Base-by-base conservation (phyloP, 1,284 basidiomycete genomes). In the Cryptococcus sp. region DNA sequence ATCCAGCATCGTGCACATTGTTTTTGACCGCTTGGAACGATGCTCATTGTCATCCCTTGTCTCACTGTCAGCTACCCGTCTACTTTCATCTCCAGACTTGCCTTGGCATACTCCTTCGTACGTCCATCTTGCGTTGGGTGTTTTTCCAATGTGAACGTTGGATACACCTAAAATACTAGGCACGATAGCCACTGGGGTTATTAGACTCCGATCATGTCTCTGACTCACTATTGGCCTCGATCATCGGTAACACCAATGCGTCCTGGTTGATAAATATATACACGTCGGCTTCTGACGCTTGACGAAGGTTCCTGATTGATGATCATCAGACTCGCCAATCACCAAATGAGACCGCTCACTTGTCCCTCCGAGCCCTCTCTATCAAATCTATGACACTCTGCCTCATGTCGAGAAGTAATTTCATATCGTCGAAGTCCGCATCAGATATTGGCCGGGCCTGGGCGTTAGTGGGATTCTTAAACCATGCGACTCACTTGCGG, bases 1-100 rank as follows among this genome's bases (percentile, higher is more conserved):
- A 83, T 84, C 88, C 89, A 90, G 71, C 89, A 92, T 14, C 89
- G 80, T 3, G 87, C 86, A 69, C 89, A 90, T 68, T 90, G 89
- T 11, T 77, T 65, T 37, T 73, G 61, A 5, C 67, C 70, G 1
- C 87, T 81, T 4, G 86, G 84, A 5, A 80, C 76, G 5, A 88
- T 56, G 4, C 58, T 57, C 32, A 77, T 45, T 2, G 8, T 46
- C 14, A 46, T 10, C 23, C 23, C 23, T 23, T 23, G 23, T 23
- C 23, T 23, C 23, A 23, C 23, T 23, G 23, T 23, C 23, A 23
- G 23, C 23, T 23, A 23, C 23, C 23, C 23, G 23, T 23, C 23
- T 23, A 23, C 23, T 23, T 23, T 23, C 23, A 23, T 23, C 23
- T 23, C 23, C 23, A 23, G 23, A 23, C 23, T 23, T 23, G 23